phyloP scores from a whole-genome alignment of 1,139 yeast genomes.

The Kodamaea derodonti region DNA sequence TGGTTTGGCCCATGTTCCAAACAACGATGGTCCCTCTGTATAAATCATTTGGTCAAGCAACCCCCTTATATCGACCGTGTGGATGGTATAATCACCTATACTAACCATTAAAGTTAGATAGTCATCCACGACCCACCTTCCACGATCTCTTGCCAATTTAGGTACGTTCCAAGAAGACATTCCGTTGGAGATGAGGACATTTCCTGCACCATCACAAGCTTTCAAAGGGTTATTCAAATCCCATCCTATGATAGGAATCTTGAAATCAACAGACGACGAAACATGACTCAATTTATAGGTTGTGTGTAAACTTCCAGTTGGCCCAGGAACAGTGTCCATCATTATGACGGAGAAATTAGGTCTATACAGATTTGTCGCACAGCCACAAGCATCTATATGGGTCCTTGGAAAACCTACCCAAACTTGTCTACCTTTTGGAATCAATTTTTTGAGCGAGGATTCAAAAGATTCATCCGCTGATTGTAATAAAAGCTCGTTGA shows the following conservation, averaged over 20 bases:
- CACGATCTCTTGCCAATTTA: conserved; percentile 10
- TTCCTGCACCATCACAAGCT: conserved; percentile 13
- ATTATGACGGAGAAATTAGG: conserved; percentile 24
- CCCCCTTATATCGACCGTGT: conserved; percentile 29
- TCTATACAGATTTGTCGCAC: conserved; percentile 22
- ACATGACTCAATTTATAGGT: conserved; percentile 21
- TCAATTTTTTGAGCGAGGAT: not conserved
- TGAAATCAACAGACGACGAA: conserved; percentile 35
- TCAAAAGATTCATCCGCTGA: not conserved
- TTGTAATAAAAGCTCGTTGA: conserved; percentile 11
- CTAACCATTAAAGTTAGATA: conserved; percentile 30
- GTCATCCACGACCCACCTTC: conserved; percentile 21
- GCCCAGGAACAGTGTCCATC: conserved; percentile 11
- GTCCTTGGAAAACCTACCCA: conserved; percentile 27
- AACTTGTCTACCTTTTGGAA: conserved; percentile 19
- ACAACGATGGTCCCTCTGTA: conserved; percentile 4
- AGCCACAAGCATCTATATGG: conserved; percentile 23
- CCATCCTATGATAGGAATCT: conserved; percentile 20
- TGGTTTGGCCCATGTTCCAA: not conserved
- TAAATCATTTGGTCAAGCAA: conserved; percentile 20
- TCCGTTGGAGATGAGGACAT: conserved; percentile 26
- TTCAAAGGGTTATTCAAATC: conserved; percentile 12
- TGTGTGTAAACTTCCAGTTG: conserved; percentile 3
- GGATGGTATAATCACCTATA: conserved; percentile 33
- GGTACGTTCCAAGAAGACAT: conserved; percentile 21